Conservation (phyloP, 192 early-diverging fungal species). For the Rhizoclosmatium sp. region DNA sequence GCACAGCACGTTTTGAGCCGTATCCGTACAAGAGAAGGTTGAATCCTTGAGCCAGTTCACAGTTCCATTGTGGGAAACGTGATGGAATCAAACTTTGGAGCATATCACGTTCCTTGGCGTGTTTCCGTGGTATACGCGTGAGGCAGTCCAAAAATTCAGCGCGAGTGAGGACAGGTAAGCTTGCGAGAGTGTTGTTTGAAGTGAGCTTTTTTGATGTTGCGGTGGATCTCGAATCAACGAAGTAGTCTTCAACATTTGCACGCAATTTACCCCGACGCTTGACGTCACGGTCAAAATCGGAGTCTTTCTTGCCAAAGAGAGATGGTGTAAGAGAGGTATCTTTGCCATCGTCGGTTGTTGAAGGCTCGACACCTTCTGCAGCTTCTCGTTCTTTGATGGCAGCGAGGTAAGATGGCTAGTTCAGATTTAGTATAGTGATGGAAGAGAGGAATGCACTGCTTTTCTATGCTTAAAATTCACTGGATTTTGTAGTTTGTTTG, state of each 20-base stretch:
- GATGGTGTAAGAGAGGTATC: conserved; percentile 37
- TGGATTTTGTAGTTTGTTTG: neutral
- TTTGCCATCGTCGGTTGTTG: conserved; percentile 32
- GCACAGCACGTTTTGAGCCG: conserved; percentile 87
- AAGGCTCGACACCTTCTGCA: conserved; percentile 19
- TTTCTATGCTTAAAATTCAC: neutral
- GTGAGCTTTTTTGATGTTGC: conserved; percentile 56
- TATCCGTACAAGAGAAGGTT: conserved; percentile 92
- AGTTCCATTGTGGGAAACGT: conserved; percentile 85
- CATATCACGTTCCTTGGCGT: conserved; percentile 40
- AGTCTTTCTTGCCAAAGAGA: conserved; percentile 24
- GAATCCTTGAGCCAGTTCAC: conserved; percentile 84
- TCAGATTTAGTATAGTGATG: neutral
- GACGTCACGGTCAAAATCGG: conserved; percentile 44
- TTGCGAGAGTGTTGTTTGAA: conserved; percentile 88
- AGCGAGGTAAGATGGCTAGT: neutral
- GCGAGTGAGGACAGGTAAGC: conserved; percentile 77
- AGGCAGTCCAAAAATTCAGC: conserved; percentile 61
- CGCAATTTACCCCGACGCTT: conserved; percentile 44
- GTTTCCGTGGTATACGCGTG: conserved; percentile 31
- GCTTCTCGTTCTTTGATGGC: neutral
- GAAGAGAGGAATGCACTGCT: conserved; percentile 15
- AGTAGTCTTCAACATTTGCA: conserved; percentile 71
- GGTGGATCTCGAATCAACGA: conserved; percentile 70
- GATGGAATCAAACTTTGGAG: conserved; percentile 28